Conservation (phyloP, 805 yeast species). For the Myxozyma neotropica region DNA sequence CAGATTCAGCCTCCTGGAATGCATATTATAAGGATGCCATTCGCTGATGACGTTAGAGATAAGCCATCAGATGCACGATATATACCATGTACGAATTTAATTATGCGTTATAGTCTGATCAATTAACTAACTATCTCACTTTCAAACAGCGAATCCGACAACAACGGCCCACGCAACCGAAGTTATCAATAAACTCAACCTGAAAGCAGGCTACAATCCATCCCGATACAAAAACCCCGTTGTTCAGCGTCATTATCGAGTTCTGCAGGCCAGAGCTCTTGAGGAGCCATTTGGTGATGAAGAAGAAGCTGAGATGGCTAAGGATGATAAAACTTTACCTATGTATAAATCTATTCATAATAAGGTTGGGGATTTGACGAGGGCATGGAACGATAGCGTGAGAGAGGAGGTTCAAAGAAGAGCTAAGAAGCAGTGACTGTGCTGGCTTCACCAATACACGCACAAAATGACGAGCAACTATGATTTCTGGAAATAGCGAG, state of each 20-base stretch:
- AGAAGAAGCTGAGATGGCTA: slow-evolving; percentile 15
- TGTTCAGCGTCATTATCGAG: slow-evolving; percentile 65
- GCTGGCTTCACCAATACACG: neutral
- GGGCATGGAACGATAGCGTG: slow-evolving; percentile 2
- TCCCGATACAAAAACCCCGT: slow-evolving; percentile 63
- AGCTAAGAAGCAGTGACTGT: neutral
- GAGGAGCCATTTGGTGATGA: slow-evolving; percentile 52
- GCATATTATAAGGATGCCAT: slow-evolving; percentile 68
- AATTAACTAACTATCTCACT: neutral
- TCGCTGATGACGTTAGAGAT: slow-evolving; percentile 70
- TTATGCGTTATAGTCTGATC: neutral
- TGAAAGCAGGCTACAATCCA: slow-evolving; percentile 58
- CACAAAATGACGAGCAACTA: too few species aligned
- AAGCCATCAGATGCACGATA: slow-evolving; percentile 50
- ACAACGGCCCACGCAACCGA: neutral
- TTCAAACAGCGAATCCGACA: slow-evolving; percentile 1
- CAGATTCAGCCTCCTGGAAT: slow-evolving; percentile 68
- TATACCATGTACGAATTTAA: neutral
- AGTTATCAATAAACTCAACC: slow-evolving; percentile 46
- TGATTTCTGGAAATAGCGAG: too few species aligned
- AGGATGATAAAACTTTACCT: slow-evolving; percentile 34
- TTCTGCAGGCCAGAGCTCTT: slow-evolving; percentile 65
- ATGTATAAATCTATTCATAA: slow-evolving; percentile 35
- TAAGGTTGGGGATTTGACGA: slow-evolving; percentile 3
- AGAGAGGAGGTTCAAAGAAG: neutral